These are phyloP conservation scores for Chondrostereum purpureum DNA, from an alignment of 1,284 basidiomycete genomes.

Conservation along the genomic window DNA sequence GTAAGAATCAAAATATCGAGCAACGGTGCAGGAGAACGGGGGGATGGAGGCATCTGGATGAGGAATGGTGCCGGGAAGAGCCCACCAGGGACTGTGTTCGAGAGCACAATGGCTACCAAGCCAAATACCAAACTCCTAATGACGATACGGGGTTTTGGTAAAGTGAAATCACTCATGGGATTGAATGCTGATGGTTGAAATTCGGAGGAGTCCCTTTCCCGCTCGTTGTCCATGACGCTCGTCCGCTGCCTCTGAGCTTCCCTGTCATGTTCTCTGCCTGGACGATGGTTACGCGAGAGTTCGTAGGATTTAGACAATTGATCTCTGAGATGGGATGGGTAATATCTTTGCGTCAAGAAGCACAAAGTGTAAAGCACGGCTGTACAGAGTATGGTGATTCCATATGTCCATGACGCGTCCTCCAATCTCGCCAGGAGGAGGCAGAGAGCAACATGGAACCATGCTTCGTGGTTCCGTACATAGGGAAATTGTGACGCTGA, in stretches of 20 bases:
- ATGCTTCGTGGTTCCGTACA: constrained; percentile 10
- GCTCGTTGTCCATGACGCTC: neutral
- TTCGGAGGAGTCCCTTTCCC: neutral
- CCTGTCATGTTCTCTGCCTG: neutral
- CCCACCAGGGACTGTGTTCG: constrained; percentile 13
- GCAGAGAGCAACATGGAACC: constrained; percentile 12
- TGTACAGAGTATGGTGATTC: constrained; percentile 19
- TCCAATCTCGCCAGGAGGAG: constrained; percentile 24
- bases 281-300: neutral
- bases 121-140: neutral
- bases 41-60: constrained; percentile 16
- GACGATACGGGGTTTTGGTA: neutral
- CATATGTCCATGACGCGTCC: constrained; percentile 31
- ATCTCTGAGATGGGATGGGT: too few relatives aligned
- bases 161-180: neutral
- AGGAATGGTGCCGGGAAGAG: constrained; percentile 8
- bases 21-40: constrained; percentile 18
- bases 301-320: constrained; percentile 8
- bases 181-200: neutral
- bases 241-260: neutral
- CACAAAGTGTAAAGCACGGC: constrained; percentile 10
- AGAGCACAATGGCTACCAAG: constrained; percentile 11
- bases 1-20: constrained; percentile 33
- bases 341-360: too few relatives aligned
- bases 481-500: constrained; percentile 4